Conservation (phyloP, 352 stramenopile species). For the Phytophthora constricta region DNA sequence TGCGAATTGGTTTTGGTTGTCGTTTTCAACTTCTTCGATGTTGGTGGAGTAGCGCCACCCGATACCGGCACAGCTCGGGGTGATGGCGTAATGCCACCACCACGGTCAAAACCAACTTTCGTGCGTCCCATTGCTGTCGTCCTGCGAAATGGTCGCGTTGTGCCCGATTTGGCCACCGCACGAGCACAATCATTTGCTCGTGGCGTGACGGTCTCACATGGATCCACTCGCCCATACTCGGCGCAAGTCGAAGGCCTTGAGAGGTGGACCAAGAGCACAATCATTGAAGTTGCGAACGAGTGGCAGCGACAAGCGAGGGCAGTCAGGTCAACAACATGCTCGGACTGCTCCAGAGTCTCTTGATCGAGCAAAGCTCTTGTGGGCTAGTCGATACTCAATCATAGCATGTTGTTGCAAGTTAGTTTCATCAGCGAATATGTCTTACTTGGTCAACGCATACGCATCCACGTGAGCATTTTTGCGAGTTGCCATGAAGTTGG, state of each 20-base stretch:
- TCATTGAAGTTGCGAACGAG: slow-evolving; percentile 21
- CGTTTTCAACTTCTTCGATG: slow-evolving; percentile 7
- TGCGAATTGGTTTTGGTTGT: neutral
- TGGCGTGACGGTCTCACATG: neutral
- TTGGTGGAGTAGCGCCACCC: slow-evolving; percentile 1
- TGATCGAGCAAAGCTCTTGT: no score
- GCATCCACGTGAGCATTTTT: no score
- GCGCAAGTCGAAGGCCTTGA: neutral
- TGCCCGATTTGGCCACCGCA: neutral
- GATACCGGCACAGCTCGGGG: neutral
- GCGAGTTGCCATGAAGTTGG: no score
- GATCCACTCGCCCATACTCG: slow-evolving; percentile 17
- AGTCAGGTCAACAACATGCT: neutral
- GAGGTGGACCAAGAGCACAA: slow-evolving; percentile 21
- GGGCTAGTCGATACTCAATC: no score
- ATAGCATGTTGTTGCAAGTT: no score
- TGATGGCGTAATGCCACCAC: slow-evolving; percentile 6
- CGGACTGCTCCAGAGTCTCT: no score
- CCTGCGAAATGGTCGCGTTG: neutral
- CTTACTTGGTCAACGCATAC: no score
- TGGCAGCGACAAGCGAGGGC: slow-evolving; percentile 15
- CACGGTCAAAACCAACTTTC: neutral
- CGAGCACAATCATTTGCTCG: slow-evolving; percentile 24
- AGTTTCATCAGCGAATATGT: no score
- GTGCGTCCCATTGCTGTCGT: neutral